Evolutionary conservation across 2,329 filamentous ascomycete genomes (phyloP), one percentile per base, ranked within the genome.

Genomic region (Parasarocladium wereldwijsianum): DNA sequence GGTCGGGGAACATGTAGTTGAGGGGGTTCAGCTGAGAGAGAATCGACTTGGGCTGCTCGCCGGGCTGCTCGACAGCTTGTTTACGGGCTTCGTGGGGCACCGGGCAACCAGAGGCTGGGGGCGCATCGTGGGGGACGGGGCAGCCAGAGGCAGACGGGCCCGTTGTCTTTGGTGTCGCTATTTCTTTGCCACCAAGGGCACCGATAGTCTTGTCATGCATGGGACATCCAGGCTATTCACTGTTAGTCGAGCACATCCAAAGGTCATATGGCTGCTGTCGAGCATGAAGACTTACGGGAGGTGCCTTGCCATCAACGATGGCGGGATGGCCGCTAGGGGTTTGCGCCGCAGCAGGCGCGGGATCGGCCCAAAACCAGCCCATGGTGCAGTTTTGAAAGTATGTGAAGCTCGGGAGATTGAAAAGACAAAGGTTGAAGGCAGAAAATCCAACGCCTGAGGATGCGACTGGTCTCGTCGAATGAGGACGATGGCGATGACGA

Each of bases 1-100:
- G 64, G 37, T 78, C 72, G 23, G 70, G 65, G 52, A 92, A 93
- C 87, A 98, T 98, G 64, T 87, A 94, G 61, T 98, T 98, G 31
- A 98, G 66, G 5, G 69, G 69, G 44, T 74, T 74, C 32, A 73
- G 56, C 43, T 64, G 66, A 3, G 68, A 70, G 8, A 73, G 49
- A 13, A 65, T 46, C 2, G 64, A 66, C 35, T 55, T 54, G 22
- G 54, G 43, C 37, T 60, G 46, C 23, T 54, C 45, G 14, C 48
- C 36, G 8, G 37, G 15, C 14, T 26, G 13, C 22, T 24, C 15
- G 22, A 24, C 22, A 6, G 22, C n/a, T 38, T 32, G n/a, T n/a
- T n/a, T n/a, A 23, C 42, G 36, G 26, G 43, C 44, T 17, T 41
- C 52, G 40, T 66, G 61, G 11, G 59, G 55, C 9, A 67, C 55